Evolutionary conservation across 345 rosid species (phyloP), one percentile per base, ranked within the genome.

Genomic region (Eucalyptus albens): DNA sequence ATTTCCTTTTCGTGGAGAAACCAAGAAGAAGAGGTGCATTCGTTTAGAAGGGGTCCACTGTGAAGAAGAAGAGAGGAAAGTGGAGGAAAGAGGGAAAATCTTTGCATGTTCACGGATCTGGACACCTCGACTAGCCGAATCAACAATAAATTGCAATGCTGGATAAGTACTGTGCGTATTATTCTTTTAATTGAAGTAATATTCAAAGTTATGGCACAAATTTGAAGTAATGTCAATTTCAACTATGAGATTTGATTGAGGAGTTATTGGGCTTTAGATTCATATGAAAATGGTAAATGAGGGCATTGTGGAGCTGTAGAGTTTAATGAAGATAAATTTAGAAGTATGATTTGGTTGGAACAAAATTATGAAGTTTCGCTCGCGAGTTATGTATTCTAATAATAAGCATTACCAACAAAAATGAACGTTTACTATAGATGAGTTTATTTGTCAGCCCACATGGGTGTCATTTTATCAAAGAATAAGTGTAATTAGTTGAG

Each of bases 361-460:
- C 27, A 24, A 56, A 53, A 53, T 53, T 53, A 53, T 53, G 11
- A 22, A 56, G 62, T 56, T 56, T 56, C 0, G 6, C 1, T 21
- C 6, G 0, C 0, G 27, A 56, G 62, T 56, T 56, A 24, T 1
- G 29, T 3, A 0, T 53, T 53, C 24, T 53, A 53, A 19, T 53
- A 19, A 53, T 19, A 53, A 53, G 56, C 24, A 53, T 22, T 9
- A 56, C 3, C 13, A 0, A 56, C 12, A 1, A 56, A 56, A 26
- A 56, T 0, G 1, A 56, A 10, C 1, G 29, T 56, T 4, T 56
- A 1, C 29, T 24, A 2, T 22, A 56, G 29, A 56, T 0, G 13
- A 56, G 62, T 22, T 56, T 56, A 22, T 5, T 56, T 56, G 62
- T 56, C 3, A 24, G 3, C 11, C 59, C 27, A 22, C 1, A 3